A percentile compares a stretch with the other conserved stretches of the same genome.
These are phyloP conservation scores for Nicotiana benthamiana DNA, from an alignment of 257 asterid genomes.

Conservation along the genomic window DNA sequence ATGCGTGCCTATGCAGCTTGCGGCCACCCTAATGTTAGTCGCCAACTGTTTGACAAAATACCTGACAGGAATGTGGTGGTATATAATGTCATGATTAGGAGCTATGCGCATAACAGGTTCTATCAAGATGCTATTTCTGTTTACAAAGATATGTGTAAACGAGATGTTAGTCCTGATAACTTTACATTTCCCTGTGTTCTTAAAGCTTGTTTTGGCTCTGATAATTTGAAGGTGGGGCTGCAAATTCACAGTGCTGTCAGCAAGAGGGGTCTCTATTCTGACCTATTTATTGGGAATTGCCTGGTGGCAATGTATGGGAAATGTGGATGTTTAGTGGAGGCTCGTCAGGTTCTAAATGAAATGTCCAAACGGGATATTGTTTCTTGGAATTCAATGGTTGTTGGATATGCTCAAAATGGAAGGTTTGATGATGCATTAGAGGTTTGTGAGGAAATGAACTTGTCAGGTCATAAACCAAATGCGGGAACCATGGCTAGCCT, in stretches of 20 bases:
- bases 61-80: constrained; percentile 49
- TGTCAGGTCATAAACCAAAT: constrained; percentile 43
- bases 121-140: constrained; percentile 44
- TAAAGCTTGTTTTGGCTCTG: constrained; percentile 66
- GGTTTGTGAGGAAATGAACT: constrained; percentile 66
- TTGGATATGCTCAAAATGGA: constrained; percentile 60
- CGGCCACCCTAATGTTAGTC: constrained; percentile 38
- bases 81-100: constrained; percentile 70
- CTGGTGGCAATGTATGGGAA: constrained; percentile 84
- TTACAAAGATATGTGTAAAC: constrained; percentile 40
- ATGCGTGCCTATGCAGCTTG: constrained; percentile 71
- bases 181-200: constrained; percentile 77
- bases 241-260: constrained; percentile 58
- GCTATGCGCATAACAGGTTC: constrained; percentile 61
- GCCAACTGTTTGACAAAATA: constrained; percentile 64
- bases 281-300: constrained; percentile 67
- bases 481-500: constrained; percentile 94
- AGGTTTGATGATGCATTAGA: constrained; percentile 60
- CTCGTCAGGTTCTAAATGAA: constrained; percentile 51
- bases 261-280: constrained; percentile 52
- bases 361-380: constrained; percentile 59
- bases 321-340: constrained; percentile 55
- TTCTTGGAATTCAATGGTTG: constrained; percentile 87
- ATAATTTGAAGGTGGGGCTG: constrained; percentile 38
- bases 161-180: constrained; percentile 49